Evolutionary conservation across 2,329 filamentous ascomycete species (phyloP), one percentile per base, ranked within the genome.

Genomic region (Biscogniauxia sp.): DNA sequence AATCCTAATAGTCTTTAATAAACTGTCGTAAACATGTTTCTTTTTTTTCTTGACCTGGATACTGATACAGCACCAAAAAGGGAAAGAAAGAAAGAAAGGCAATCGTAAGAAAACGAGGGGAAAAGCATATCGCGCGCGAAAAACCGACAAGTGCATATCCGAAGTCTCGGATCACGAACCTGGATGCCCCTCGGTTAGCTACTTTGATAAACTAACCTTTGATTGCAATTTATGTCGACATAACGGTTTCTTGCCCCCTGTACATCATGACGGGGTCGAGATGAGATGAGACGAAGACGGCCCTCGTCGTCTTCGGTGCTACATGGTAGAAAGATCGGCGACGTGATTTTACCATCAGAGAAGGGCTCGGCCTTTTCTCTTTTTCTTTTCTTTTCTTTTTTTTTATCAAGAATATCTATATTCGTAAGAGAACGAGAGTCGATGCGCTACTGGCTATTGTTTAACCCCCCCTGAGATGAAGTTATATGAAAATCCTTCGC

Each of bases 401-500:
- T 45, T 13, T n/a, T 45, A 2, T n/a, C n/a, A n/a, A n/a, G n/a
- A 45, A 45, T 9, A 45, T 32, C 3, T 37, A 45, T 17, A 45
- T 45, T 45, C 17, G 37, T 17, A n/a, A 32, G 28, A 7, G 11
- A 7, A 9, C 9, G 28, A 13, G 11, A n/a, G 13, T 45, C n/a
- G 17, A 45, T 2, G 17, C 17, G 37, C 23, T 28, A 64, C 56
- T 56, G 58, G 61, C 57, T 61, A 64, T 60, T 64, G 59, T 54
- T 61, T 54, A 62, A 56, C 53, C 60, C 54, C 53, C 60, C 54
- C 55, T 50, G 59, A 70, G 67, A 70, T 69, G 67, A 69, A 70
- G 60, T 70, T 69, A 68, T 63, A 70, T 70, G 68, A 69, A 23
- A 23, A 68, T 59, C 60, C 55, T 55, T 45, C 52, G 61, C 62